These are phyloP conservation scores for Jamesozyma piceae DNA, from an alignment of 805 yeast species.

Conservation along the genomic window DNA sequence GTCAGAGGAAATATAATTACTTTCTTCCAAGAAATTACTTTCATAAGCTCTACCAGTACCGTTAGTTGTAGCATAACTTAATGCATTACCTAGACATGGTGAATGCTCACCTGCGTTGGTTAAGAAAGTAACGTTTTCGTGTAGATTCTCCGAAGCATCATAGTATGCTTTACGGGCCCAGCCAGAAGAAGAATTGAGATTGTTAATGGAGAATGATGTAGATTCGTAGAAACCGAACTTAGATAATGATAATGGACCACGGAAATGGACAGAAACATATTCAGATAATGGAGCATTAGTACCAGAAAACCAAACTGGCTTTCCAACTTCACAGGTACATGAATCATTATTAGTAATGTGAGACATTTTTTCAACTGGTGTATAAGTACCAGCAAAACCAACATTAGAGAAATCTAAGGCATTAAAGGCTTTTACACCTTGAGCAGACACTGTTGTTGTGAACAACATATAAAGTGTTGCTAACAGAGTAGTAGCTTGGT, in stretches of 20 bases:
- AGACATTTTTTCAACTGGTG: constrained; percentile 23
- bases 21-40: constrained; percentile 41
- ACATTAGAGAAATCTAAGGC: constrained; percentile 24
- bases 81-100: constrained; percentile 59
- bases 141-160: constrained; percentile 35
- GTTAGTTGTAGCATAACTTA: constrained; percentile 50
- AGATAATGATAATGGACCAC: constrained; percentile 59
- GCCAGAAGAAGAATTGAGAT: constrained; percentile 30
- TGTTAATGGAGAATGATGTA: constrained; percentile 30
- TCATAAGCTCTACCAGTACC: constrained; percentile 40
- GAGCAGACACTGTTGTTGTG: not conserved
- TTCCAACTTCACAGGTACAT: constrained; percentile 27
- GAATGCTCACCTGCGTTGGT: constrained; percentile 53
- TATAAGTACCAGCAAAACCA: constrained; percentile 27
- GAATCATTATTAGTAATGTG: constrained; percentile 13
- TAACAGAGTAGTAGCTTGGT: not conserved
- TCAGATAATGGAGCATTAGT: constrained; percentile 55
- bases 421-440: constrained; percentile 12
- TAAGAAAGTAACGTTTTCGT: constrained; percentile 59
- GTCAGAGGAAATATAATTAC: constrained; percentile 45
- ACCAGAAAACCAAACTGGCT: constrained; percentile 36
- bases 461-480: not conserved
- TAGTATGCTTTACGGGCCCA: constrained; percentile 59
- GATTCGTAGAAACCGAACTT: constrained; percentile 56
- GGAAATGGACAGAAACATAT: constrained; percentile 64